phyloP scores from a whole-genome alignment of 2,329 filamentous ascomycete species.

The Torrubiellomyces zombiae region DNA sequence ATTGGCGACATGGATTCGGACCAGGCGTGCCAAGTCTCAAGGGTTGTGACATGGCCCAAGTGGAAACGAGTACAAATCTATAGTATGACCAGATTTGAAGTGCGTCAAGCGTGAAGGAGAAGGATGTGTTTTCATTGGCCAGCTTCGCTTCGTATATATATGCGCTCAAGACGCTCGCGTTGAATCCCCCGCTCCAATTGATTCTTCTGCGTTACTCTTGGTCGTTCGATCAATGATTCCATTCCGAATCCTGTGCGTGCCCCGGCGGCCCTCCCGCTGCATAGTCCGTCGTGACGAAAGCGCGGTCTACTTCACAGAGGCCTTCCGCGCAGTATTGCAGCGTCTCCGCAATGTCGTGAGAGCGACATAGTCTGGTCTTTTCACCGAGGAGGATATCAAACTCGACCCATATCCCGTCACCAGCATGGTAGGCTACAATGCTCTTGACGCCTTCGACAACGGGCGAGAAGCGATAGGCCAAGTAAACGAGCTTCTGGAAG shows the following conservation, averaged over 20 bases:
- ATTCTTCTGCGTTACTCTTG: too few relatives aligned
- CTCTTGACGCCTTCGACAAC: conserved; percentile 16
- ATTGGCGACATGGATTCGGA: too few relatives aligned
- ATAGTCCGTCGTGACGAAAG: conserved; percentile 19
- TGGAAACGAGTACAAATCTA: too few relatives aligned
- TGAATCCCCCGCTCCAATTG: background rate
- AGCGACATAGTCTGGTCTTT: conserved; percentile 13
- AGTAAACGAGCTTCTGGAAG: conserved; percentile 15
- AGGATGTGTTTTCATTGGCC: too few relatives aligned
- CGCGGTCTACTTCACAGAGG: conserved; percentile 13
- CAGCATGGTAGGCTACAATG: conserved; percentile 17
- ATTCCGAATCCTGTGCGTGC: conserved; percentile 11
- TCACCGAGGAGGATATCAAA: conserved; percentile 16
- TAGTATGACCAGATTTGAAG: too few relatives aligned
- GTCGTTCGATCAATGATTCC: conserved; percentile 24
- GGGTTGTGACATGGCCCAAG: too few relatives aligned
- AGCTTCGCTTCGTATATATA: too few relatives aligned
- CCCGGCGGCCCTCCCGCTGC: conserved; percentile 14
- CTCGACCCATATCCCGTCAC: conserved; percentile 17
- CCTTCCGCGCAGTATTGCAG: conserved; percentile 18
- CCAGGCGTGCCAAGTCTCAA: too few relatives aligned
- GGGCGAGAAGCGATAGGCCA: conserved; percentile 16
- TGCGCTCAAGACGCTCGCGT: background rate
- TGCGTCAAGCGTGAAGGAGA: too few relatives aligned
- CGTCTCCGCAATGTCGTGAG: conserved; percentile 17